Conservation (phyloP, 106 monocot genomes). For the Chionographis japonica region DNA sequence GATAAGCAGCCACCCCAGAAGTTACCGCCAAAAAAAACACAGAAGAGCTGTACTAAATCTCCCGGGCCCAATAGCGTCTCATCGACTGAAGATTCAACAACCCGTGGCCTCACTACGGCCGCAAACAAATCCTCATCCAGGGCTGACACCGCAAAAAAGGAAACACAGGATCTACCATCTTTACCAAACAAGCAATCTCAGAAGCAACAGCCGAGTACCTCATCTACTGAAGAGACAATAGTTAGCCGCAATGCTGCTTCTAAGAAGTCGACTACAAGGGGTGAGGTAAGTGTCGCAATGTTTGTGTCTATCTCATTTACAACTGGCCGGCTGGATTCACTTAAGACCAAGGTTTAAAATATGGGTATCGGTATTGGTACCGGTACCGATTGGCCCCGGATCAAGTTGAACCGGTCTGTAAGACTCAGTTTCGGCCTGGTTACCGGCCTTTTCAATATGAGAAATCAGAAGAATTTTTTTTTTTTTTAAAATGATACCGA, state of each 20-base stretch:
- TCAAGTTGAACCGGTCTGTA: no score
- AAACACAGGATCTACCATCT: slow-evolving; percentile 15
- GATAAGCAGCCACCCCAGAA: slow-evolving; percentile 17
- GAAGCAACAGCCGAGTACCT: slow-evolving; percentile 9
- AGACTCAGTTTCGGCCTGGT: no score
- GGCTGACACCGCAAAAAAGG: slow-evolving; percentile 22
- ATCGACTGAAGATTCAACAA: slow-evolving; percentile 3
- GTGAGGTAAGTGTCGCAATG: slow-evolving; percentile 29
- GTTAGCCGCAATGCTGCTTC: slow-evolving; percentile 11
- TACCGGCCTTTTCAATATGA: no score
- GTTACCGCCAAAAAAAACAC: slow-evolving; percentile 1
- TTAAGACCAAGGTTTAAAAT: no score
- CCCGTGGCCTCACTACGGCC: slow-evolving; percentile 7
- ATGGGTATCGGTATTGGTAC: no score
- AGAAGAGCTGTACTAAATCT: slow-evolving; percentile 13
- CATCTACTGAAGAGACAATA: slow-evolving; percentile 12
- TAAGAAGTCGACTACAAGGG: slow-evolving; percentile 32
- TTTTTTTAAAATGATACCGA: no score
- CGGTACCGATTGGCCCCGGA: no score
- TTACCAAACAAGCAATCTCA: slow-evolving; percentile 15
- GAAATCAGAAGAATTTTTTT: no score
- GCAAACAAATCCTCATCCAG: slow-evolving; percentile 19
- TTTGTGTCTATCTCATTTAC: no score
- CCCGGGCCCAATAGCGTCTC: slow-evolving; percentile 10
- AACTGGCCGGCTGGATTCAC: no score